Conservation (phyloP, 1,284 basidiomycete genomes). For the Ceratobasidium papillatum region DNA sequence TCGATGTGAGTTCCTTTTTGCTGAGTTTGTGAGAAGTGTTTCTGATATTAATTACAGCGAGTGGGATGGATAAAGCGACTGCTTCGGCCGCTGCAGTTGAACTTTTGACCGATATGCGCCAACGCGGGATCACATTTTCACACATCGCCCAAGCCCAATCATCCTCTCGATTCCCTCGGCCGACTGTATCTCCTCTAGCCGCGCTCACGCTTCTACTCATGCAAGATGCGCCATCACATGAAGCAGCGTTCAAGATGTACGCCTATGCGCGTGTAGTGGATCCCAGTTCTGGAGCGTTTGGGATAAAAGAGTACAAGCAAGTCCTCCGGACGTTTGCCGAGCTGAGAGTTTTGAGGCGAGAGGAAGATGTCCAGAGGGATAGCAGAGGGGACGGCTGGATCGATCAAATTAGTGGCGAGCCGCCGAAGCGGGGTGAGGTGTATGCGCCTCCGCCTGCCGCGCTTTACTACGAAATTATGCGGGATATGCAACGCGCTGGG, state of each 20-base stretch:
- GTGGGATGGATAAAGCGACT: background rate
- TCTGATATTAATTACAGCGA: constrained; percentile 1
- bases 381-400: background rate
- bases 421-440: constrained; percentile 45
- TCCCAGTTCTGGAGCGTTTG: constrained; percentile 49
- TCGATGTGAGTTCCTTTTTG: constrained; percentile 11
- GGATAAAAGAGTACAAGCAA: constrained; percentile 42
- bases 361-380: constrained; percentile 51
- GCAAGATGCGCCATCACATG: constrained; percentile 60
- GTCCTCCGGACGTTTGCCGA: constrained; percentile 45
- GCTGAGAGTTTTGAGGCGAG: constrained; percentile 51
- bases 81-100: constrained; percentile 34
- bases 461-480: constrained; percentile 79
- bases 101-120: constrained; percentile 34
- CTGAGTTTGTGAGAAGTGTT: background rate
- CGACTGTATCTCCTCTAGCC: constrained; percentile 6
- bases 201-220: constrained; percentile 66
- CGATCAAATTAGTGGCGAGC: constrained; percentile 62
- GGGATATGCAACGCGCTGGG: constrained; percentile 81
- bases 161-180: background rate
- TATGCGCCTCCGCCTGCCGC: constrained; percentile 62
- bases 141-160: constrained; percentile 9
- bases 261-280: constrained; percentile 54
- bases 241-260: constrained; percentile 71
- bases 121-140: constrained; percentile 37